Evolutionary conservation across 305 asterid species (phyloP), one percentile per base, ranked within the genome.

Genomic region (Fraxinus floribunda): DNA sequence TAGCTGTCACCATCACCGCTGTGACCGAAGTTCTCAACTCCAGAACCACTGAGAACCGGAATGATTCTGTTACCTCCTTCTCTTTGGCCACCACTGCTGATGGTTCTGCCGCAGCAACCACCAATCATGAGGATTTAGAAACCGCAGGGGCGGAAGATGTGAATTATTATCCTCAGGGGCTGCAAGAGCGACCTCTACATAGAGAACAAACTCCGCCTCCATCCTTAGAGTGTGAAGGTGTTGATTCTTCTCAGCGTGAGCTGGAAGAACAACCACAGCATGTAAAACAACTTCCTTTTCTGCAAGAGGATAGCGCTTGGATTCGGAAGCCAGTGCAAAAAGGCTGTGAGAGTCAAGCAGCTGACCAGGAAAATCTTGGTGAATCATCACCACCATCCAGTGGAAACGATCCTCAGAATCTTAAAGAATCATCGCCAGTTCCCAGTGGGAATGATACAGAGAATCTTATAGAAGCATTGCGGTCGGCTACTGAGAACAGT

Each of bases 1-100:
- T 41, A 18, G 36, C 84, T 46, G 79, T 86, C 81, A 24, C 84
- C 83, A 35, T 83, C 79, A 6, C 87, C 75, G 11, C 74, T 13
- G 39, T 70, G 79, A 24, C 81, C 57, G 81, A 78, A 75, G 84
- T 64, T 79, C 46, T 86, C 84, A 64, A 83, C 24, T 55, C 84
- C 85, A 29, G 83, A 74, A 44, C 78, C 64, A 11, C 82, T 74
- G 62, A 75, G 76, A 44, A 39, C 35, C 46, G 13, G 77, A 34
- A 76, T 76, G 60, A 32, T 0, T 15, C 29, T 39, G 76, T 7
- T 60, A 6, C 39, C 22, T 38, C 38, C 38, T 3, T 16, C 39
- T 68, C 38, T 29, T 13, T 6, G 20, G 38, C 36, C 39, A 30
- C 81, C n/a, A 36, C 26, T 0, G n/a, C 78, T 36, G 29, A 34